These are phyloP conservation scores for Pseudopyrenochaeta lycopersici DNA, from an alignment of 2,329 filamentous ascomycete species.

Conservation along the genomic window DNA sequence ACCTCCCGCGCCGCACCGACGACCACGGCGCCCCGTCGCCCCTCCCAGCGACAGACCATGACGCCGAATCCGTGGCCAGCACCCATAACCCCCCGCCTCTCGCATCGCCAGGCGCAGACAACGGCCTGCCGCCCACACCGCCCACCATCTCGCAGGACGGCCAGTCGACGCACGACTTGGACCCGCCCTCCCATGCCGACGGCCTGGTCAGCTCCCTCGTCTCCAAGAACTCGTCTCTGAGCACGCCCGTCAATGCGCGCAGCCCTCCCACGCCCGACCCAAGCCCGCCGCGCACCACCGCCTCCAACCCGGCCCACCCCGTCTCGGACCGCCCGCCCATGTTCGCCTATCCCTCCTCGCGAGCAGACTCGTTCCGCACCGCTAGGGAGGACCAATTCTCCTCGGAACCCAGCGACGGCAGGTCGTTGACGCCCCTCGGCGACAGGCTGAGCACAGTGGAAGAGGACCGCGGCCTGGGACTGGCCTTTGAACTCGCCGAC, in stretches of 20 bases:
- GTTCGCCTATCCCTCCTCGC: constrained; percentile 51
- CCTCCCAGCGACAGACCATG: constrained; percentile 35
- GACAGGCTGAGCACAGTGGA: constrained; percentile 40
- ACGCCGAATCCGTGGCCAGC: constrained; percentile 33
- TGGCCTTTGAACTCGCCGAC: constrained; percentile 47
- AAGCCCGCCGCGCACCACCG: constrained; percentile 44
- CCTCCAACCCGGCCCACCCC: constrained; percentile 22
- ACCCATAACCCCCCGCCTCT: constrained; percentile 39
- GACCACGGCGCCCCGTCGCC: constrained; percentile 32
- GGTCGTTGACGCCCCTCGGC: constrained; percentile 35
- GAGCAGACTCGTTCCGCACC: constrained; percentile 58
- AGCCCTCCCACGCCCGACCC: constrained; percentile 51
- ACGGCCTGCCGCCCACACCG: constrained; percentile 56
- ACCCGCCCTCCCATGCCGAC: constrained; percentile 49
- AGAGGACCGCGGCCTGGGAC: constrained; percentile 44
- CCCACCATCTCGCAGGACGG: constrained; percentile 51
- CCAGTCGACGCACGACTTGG: constrained; percentile 26
- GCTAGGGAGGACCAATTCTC: constrained; percentile 53
- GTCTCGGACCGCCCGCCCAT: constrained; percentile 34
- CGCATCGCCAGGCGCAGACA: constrained; percentile 41
- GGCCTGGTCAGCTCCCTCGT: constrained; percentile 50
- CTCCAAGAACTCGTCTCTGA: constrained; percentile 49
- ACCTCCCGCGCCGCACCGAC: constrained; percentile 38
- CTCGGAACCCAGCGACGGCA: constrained; percentile 43
- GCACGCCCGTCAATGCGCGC: constrained; percentile 53